Percentiles rank a stretch among this genome's conserved stretches.
Conservation (phyloP, 371 early-diverging fungal species). For the Coemansia sp. region DNA sequence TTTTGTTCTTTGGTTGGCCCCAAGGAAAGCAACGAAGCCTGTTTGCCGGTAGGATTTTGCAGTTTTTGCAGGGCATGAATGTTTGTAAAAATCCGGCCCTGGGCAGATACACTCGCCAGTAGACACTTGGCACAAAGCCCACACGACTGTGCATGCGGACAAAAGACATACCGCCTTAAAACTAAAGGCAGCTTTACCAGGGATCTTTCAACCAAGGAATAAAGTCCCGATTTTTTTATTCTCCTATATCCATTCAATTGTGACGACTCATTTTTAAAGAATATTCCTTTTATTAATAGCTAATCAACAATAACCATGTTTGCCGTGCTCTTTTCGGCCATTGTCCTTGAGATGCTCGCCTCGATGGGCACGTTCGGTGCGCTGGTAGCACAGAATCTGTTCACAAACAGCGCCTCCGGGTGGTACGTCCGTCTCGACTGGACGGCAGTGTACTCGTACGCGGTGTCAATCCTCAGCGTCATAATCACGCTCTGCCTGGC, state of each 20-base stretch:
- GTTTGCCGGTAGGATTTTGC: not conserved
- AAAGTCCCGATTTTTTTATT: not conserved
- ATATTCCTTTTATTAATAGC: not conserved
- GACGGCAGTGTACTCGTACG: constrained; percentile 42
- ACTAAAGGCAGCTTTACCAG: not conserved
- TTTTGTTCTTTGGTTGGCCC: no score
- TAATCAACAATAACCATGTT: constrained; percentile 20
- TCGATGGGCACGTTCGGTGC: constrained; percentile 49
- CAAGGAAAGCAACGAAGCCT: no score
- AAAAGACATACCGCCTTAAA: not conserved
- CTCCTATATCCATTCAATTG: not conserved
- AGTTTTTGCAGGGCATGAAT: constrained; percentile 1
- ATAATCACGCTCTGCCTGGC: constrained; percentile 24
- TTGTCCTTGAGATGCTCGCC: constrained; percentile 37
- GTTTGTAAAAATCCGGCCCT: constrained; percentile 3
- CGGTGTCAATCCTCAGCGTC: constrained; percentile 28
- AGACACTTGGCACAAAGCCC: not conserved
- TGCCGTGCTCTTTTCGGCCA: constrained; percentile 22
- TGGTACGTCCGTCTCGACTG: constrained; percentile 44
- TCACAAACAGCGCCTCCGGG: constrained; percentile 46
- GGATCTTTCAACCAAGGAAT: not conserved
- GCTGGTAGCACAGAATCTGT: constrained; percentile 40
- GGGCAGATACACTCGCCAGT: not conserved
- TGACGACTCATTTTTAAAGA: no score
- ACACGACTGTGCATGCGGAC: no score